Base-by-base conservation (phyloP, 352 stramenopile genomes). In the Globisporangium nunn region DNA sequence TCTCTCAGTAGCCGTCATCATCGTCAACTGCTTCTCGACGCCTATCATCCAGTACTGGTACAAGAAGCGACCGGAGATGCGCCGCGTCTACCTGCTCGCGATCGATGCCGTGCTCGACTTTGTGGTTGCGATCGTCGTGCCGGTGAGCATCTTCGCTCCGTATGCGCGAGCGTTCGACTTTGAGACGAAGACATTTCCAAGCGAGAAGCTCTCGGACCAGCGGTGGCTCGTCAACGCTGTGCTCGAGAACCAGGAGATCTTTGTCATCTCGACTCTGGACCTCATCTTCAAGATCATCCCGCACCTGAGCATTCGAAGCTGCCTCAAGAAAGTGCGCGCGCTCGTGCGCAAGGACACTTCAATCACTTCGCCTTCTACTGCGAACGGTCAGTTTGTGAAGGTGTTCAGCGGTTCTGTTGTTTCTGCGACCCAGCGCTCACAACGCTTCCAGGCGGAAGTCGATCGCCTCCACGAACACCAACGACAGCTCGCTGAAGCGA, bases 1-100 rank as follows among this genome's bases (percentile, higher is more conserved):
- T 45, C 31, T 68, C 6, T 80, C 68, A 2, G 74, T 85, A 14
- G 51, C 18, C 6, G 31, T 84, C n/a, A 63, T 77, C 12, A 66
- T 76, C n/a, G 28, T 59, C 28, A 65, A 65, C 47, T 65, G 59
- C 53, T 60, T 52, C 49, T 58, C 59, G 14, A 65, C 59, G 14
- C 53, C 59, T 3, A 12, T 61, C 23, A 33, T 61, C 28, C 59
- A 65, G 40, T 35, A 12, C 15, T 30, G n/a, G 29, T 65, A 54
- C 47, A 57, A 56, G 53, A 47, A 52, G 1, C 33, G 29, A 0
- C 53, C 45, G 11, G 59, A 33, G 29, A 60, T 52, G 41, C 33
- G 45, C 6, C 59, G 53, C 8, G n/a, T 57, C 15, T 43, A 33
- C 6, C 10, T 51, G 6, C 50, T 66, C 10, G 48, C 33, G 17